Base-by-base conservation (phyloP, 176 grass and related monocot genomes). In the Aegilops tauschii region DNA sequence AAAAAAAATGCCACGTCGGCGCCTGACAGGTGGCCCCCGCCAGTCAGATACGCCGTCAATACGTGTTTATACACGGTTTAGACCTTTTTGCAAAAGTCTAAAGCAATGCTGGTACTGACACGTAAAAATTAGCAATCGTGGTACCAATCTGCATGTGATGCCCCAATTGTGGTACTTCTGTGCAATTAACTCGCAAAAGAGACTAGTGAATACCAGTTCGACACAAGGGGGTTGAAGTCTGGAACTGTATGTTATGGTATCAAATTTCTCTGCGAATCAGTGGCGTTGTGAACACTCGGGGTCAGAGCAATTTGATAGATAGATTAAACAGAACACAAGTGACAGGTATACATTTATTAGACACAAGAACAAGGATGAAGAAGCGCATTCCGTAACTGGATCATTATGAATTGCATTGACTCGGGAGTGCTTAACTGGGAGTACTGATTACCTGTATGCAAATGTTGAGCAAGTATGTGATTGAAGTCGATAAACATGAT, bases 401-500 rank as follows among this genome's bases (percentile, higher is more conserved):
- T 54, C 50, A 54, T 18, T 54, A 6, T 54, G 8, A 71, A 3
- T 20, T 16, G 88, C 91, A 85, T 93, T 95, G 37, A 78, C 87
- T 79, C 95, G 68, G 34, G 36, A 6, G 69, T 40, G 20, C 39
- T 12, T 72, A 79, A 62, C 16, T 62, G 12, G 52, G 42, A 45
- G 32, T 37, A 78, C 14, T 68, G n/a, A 56, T 80, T 65, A 87
- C 92, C 89, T 91, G 82, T 74, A 97, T 59, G 93, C 95, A 77
- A 77, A 91, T 17, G 54, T 92, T 88, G 82, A 98, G 65, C 54
- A 89, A 98, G 70, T 80, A 80, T 95, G 35, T 79, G 84, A 23
- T 89, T 86, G 63, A 95, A 92, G 21, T 95, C 89, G 27, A 97
- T 67, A 62, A 89, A 89, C 66, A 91, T 88, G 82, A 97, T 77